Evolutionary conservation across 345 rosid genomes (phyloP).

Genomic region (Aurinia saxatilis): DNA sequence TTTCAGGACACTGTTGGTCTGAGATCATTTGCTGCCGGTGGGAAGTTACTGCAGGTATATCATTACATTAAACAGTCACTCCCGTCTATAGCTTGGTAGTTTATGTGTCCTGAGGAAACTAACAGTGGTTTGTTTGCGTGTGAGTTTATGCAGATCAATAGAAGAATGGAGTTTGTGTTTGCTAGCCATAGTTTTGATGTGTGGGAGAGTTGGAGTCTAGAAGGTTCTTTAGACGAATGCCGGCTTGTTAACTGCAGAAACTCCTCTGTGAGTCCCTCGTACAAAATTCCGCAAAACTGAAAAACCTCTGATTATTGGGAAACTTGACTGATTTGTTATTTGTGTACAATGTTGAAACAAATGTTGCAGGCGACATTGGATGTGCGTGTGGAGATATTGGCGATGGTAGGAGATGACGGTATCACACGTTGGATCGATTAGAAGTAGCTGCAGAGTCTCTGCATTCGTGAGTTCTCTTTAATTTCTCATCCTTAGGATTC

Average conservation of each 20-base stretch:
- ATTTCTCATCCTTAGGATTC: neutral
- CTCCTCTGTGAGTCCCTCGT: slow-evolving; percentile 42
- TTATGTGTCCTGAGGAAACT: slow-evolving; percentile 1
- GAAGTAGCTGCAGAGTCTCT: slow-evolving; percentile 6
- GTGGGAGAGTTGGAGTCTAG: slow-evolving; percentile 97
- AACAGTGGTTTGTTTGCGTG: neutral
- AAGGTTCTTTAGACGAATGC: slow-evolving; percentile 86
- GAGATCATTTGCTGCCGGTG: slow-evolving; percentile 99
- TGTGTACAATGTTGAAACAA: slow-evolving; percentile 1
- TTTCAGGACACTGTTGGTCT: slow-evolving; percentile 87
- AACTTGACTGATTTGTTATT: neutral
- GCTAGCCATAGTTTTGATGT: slow-evolving; percentile 98
- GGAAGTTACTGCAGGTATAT: slow-evolving; percentile 92
- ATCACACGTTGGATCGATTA: slow-evolving; percentile 85
- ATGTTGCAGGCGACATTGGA: slow-evolving; percentile 74
- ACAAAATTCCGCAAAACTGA: neutral
- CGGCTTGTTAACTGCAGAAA: slow-evolving; percentile 87
- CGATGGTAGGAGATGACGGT: slow-evolving; percentile 76
- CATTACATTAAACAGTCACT: slow-evolving; percentile 5
- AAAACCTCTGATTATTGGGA: neutral
- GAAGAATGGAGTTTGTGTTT: slow-evolving; percentile 94
- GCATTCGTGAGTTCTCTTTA: slow-evolving; percentile 17
- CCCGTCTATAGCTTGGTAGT: neutral
- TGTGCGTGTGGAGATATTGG: slow-evolving; percentile 74
- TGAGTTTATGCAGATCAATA: slow-evolving; percentile 62